Percentiles rank a stretch among this genome's conserved stretches.
Evolutionary conservation across 306 rosid genomes (phyloP).

Genomic region (Styphnolobium japonicum): DNA sequence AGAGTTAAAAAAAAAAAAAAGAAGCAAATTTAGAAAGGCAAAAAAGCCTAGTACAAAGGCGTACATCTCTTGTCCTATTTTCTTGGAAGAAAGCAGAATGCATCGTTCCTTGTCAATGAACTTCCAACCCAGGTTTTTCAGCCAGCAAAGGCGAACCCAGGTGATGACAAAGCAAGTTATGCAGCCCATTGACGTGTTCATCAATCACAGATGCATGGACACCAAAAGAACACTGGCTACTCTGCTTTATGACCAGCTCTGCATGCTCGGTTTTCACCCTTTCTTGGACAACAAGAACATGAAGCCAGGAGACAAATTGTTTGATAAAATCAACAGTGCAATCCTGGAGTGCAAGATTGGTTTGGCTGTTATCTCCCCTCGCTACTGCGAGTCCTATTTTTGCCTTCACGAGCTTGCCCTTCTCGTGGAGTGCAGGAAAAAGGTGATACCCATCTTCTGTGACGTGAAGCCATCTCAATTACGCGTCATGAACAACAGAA

Average conservation of each 20-base stretch:
- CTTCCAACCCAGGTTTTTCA: slow-evolving; percentile 12
- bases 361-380: slow-evolving; percentile 57
- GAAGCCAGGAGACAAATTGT: slow-evolving; percentile 74
- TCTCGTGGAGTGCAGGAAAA: slow-evolving; percentile 53
- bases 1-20: background rate
- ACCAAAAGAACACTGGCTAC: slow-evolving; percentile 55
- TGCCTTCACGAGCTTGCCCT: slow-evolving; percentile 70
- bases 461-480: slow-evolving; percentile 67
- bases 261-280: slow-evolving; percentile 34
- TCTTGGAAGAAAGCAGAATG: background rate
- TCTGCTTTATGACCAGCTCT: slow-evolving; percentile 56
- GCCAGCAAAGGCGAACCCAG: slow-evolving; percentile 21
- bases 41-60: background rate
- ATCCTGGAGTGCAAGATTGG: slow-evolving; percentile 56
- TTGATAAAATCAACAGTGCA: slow-evolving; percentile 55
- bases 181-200: slow-evolving; percentile 56
- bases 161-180: background rate
- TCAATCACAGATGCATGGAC: slow-evolving; percentile 60
- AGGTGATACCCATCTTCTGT: slow-evolving; percentile 60
- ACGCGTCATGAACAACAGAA: background rate
- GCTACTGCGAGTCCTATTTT: slow-evolving; percentile 59
- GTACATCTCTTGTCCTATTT: background rate
- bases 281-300: slow-evolving; percentile 64
- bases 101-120: slow-evolving; percentile 23
- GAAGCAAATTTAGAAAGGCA: background rate